These are phyloP conservation scores for Trichosporon sp. DNA, from an alignment of 1,284 basidiomycete species.

Conservation along the genomic window DNA sequence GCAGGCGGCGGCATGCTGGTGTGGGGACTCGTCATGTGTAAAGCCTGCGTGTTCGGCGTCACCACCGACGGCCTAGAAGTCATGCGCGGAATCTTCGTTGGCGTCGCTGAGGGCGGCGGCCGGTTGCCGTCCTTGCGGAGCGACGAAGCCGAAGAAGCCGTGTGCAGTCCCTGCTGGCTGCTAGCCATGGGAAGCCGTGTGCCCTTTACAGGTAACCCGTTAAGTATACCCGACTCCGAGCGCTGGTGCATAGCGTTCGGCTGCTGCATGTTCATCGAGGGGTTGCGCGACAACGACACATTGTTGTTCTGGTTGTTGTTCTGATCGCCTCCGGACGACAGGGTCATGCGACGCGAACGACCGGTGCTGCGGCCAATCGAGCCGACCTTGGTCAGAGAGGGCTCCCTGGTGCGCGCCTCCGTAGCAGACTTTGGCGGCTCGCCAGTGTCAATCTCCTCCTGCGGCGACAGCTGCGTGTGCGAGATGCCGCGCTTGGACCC, in stretches of 20 bases:
- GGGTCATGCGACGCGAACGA: conserved; percentile 51
- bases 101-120: conserved; percentile 48
- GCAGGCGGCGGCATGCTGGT: conserved; percentile 32
- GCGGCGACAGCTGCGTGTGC: conserved; percentile 7
- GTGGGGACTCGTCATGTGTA: conserved; percentile 4
- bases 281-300: conserved; percentile 25
- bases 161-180: conserved; percentile 70
- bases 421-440: conserved; percentile 8
- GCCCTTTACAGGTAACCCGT: conserved; percentile 8
- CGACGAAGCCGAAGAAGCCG: conserved; percentile 34
- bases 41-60: conserved; percentile 16
- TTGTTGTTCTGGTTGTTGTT: too few species aligned
- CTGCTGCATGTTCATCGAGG: conserved; percentile 21
- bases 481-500: conserved; percentile 55
- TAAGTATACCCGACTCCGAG: not conserved
- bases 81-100: conserved; percentile 91
- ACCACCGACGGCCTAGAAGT: conserved; percentile 53
- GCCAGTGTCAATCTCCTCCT: conserved; percentile 12
- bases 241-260: conserved; percentile 1
- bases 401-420: conserved; percentile 50
- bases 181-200: conserved; percentile 72
- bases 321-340: conserved; percentile 66
- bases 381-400: conserved; percentile 10
- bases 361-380: conserved; percentile 10
- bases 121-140: conserved; percentile 24